These are phyloP conservation scores for Saksenaea oblongispora DNA, from an alignment of 371 early-diverging fungal genomes.

Conservation along the genomic window DNA sequence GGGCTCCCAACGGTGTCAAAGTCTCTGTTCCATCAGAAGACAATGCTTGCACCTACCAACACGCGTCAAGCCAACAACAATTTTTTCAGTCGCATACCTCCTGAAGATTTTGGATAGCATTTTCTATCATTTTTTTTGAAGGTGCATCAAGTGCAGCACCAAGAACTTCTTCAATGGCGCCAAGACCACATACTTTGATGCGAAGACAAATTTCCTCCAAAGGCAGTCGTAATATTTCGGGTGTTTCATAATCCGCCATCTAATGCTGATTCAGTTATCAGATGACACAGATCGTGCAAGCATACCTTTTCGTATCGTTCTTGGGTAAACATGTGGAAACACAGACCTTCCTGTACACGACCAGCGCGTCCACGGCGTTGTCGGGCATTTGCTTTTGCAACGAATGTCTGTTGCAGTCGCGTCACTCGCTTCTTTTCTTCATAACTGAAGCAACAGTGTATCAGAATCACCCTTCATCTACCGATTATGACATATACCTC, in stretches of 20 bases:
- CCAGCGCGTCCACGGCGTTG: conserved; percentile 97
- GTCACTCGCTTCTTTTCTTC: conserved; percentile 73
- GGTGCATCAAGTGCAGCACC: conserved; percentile 80
- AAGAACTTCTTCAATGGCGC: conserved; percentile 63
- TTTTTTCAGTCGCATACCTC: conserved; percentile 34
- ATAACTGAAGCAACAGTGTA: conserved; percentile 33
- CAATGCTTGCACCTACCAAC: conserved; percentile 45
- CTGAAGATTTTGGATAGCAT: conserved; percentile 62
- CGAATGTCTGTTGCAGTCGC: conserved; percentile 64
- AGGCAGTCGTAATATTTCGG: conserved; percentile 83
- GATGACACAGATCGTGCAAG: neutral
- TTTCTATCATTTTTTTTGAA: conserved; percentile 62
- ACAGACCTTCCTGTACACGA: conserved; percentile 80
- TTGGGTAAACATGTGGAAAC: conserved; percentile 71
- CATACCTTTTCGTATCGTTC: conserved; percentile 55
- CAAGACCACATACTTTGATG: conserved; percentile 69
- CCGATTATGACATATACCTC: conserved; percentile 29
- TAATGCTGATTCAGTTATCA: conserved; percentile 3
- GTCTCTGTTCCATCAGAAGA: conserved; percentile 45
- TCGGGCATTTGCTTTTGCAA: conserved; percentile 82
- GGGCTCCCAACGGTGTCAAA: conserved; percentile 88
- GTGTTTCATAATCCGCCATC: conserved; percentile 70
- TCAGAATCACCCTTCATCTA: neutral
- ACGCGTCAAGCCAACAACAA: neutral
- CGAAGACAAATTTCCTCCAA: conserved; percentile 80